A percentile compares a stretch with the other conserved stretches of the same genome.
phyloP scores from a whole-genome alignment of 1,284 basidiomycete species.

The Golubevia sp. region DNA sequence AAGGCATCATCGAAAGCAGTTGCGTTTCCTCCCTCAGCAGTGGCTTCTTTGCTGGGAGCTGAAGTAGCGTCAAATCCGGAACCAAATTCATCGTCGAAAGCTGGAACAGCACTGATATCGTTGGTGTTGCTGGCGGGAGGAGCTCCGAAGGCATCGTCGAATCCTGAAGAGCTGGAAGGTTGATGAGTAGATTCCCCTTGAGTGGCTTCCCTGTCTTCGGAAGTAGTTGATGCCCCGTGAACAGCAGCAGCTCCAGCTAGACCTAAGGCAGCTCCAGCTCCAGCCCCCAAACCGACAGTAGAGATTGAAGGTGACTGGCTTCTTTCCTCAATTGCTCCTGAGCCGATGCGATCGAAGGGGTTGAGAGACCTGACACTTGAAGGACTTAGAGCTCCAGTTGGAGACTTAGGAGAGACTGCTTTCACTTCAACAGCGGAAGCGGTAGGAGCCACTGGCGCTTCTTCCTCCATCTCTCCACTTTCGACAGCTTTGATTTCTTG shows the following conservation, averaged over 20 bases:
- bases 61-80: neutral
- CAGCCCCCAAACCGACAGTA: constrained; percentile 1
- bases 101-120: neutral
- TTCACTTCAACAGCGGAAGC: neutral
- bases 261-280: neutral
- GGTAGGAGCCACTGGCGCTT: neutral
- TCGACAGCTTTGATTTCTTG: constrained; percentile 65
- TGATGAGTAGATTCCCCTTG: neutral
- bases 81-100: constrained; percentile 3
- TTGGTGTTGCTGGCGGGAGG: neutral
- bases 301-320: neutral
- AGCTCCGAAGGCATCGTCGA: constrained; percentile 1
- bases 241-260: neutral
- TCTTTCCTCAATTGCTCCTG: neutral
- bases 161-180: neutral
- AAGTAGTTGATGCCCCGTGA: neutral
- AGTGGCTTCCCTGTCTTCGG: neutral
- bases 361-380: neutral
- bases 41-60: neutral
- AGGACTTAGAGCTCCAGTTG: neutral
- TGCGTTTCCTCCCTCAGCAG: neutral
- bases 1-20: constrained; percentile 2
- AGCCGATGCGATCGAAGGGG: no score
- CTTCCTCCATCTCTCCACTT: neutral
- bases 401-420: neutral